Conservation (phyloP, 2,329 filamentous ascomycete species). For the Ophiocordyceps polyrhachis-furcata region DNA sequence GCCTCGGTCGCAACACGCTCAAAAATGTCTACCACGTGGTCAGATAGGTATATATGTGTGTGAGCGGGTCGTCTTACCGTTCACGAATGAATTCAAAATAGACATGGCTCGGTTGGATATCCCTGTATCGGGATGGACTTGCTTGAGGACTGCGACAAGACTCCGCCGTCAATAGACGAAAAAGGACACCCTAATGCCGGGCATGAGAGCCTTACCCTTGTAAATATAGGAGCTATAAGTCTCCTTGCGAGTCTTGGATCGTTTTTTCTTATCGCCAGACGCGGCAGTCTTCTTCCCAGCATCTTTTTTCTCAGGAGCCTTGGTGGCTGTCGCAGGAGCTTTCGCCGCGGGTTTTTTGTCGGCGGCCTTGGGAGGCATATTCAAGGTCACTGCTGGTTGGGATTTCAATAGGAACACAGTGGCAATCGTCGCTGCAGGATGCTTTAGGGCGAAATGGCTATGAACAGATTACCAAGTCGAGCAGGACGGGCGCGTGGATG, state of each 20-base stretch:
- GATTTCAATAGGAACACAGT: too few species aligned
- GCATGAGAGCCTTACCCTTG: slow-evolving; percentile 51
- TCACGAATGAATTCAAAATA: slow-evolving; percentile 99
- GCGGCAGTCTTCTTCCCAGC: slow-evolving; percentile 98
- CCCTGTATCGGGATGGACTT: slow-evolving; percentile 99
- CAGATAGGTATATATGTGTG: too few species aligned
- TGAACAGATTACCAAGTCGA: too few species aligned
- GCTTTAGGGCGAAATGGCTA: too few species aligned
- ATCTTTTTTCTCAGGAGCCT: slow-evolving; percentile 89
- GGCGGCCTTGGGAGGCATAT: slow-evolving; percentile 96
- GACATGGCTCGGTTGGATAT: slow-evolving; percentile 99
- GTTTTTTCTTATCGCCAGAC: slow-evolving; percentile 99
- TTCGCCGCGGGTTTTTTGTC: slow-evolving; percentile 99
- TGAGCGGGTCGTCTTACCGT: too few species aligned
- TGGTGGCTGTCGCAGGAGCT: slow-evolving; percentile 60
- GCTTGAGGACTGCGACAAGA: slow-evolving; percentile 77
- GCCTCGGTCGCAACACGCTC: slow-evolving; percentile 98
- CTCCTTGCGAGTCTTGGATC: slow-evolving; percentile 99
- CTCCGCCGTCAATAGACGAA: background rate
- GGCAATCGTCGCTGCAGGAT: too few species aligned
- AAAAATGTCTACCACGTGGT: slow-evolving; percentile 61
- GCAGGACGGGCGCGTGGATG: too few species aligned
- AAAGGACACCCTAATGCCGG: background rate
- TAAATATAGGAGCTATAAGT: slow-evolving; percentile 99
- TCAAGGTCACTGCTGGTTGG: too few species aligned